Base-by-base conservation (phyloP, 805 yeast genomes). In the Ogataea saltuana region DNA sequence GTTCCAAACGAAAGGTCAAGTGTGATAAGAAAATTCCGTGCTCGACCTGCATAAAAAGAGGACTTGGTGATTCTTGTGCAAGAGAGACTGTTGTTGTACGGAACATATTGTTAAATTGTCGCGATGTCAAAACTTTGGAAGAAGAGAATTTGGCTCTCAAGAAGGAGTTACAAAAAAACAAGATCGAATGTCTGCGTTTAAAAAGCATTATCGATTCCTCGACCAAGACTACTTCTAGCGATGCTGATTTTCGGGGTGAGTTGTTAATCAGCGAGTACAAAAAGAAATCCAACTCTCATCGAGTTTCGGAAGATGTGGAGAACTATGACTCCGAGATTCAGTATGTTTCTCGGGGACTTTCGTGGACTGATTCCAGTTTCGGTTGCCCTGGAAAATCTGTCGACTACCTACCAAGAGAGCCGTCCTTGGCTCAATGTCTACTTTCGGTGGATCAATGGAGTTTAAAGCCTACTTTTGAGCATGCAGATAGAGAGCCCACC, bases 1-100 rank as follows among this genome's bases (percentile, higher is more conserved):
- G 40, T 10, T 36, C 40, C 9, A 27, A 20, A 19, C 23, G 40
- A 26, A 27, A 28, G 27, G 40, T 36, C 18, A 36, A 36, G 15
- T 36, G 40, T 26, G 40, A 36, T 20, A 36, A 36, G 17, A 36
- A 36, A n/a, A 27, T 6, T 3, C 40, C 40, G n/a, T 36, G 40
- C n/a, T 36, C 40, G 15, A 36, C 23, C 6, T 36, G 40, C 13
- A 19, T 27, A 3, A 20, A 12, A 9, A 27, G 25, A n/a, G 40
- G 40, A 3, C 3, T 19, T 18, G 17, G 18, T 2, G 29, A 28
- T 27, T 18, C 27, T 16, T 36, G 40, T n/a, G 17, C 40, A 11
- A 18, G 40, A 20, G 40, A 36, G 17, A 15, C 17, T 7, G 40
- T 36, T 3, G 27, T 36, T 12, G 33, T 36, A 10, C 40, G 20